Conservation (phyloP, 208 protist genomes). For the Trypanosoma caninum region DNA sequence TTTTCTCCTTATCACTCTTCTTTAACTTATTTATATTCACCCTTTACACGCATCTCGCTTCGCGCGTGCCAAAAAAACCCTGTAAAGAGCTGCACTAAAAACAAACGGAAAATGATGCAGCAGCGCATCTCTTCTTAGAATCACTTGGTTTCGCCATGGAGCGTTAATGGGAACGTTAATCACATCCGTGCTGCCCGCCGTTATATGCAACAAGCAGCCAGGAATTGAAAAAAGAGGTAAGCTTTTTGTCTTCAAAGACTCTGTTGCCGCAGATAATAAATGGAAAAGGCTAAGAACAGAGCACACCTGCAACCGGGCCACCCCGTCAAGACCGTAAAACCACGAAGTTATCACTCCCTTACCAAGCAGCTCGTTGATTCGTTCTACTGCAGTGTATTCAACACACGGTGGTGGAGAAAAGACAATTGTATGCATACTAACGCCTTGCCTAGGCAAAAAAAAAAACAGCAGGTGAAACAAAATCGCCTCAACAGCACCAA, state of each 20-base stretch:
- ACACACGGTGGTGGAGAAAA: constrained; percentile 60
- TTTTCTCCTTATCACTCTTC: background rate
- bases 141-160: constrained; percentile 25
- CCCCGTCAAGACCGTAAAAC: constrained; percentile 53
- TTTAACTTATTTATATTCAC: background rate
- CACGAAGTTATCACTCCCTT: constrained; percentile 42
- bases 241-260: constrained; percentile 9
- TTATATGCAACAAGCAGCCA: constrained; percentile 22
- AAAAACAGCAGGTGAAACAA: constrained; percentile 77
- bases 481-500: constrained; percentile 67
- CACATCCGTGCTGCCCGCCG: constrained; percentile 12
- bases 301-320: constrained; percentile 58
- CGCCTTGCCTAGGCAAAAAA: constrained; percentile 9
- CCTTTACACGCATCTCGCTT: background rate
- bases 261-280: background rate
- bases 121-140: constrained; percentile 12
- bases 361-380: constrained; percentile 21
- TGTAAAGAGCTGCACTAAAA: constrained; percentile 1
- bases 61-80: background rate
- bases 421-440: constrained; percentile 37
- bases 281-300: constrained; percentile 35
- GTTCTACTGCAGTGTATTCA: constrained; percentile 30
- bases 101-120: constrained; percentile 9
- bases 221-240: constrained; percentile 30
- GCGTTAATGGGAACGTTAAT: constrained; percentile 24